phyloP scores from a whole-genome alignment of 768 basidiomycete species.

The Galerina sulciceps region DNA sequence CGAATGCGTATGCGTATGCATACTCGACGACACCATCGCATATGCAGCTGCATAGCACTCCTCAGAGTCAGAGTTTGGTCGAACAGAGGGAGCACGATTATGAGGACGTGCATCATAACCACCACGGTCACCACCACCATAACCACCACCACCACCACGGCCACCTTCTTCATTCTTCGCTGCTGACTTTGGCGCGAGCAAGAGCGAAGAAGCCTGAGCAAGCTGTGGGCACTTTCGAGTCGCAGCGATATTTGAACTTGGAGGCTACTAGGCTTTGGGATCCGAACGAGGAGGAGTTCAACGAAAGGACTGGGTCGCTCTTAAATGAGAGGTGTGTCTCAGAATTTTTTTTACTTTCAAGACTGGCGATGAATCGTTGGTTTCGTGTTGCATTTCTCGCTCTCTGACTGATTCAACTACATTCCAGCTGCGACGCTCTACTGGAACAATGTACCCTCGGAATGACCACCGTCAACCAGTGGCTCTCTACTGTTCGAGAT shows the following conservation, averaged over 20 bases:
- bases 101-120: slow-evolving; percentile 11
- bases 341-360: not conserved
- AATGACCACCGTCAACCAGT: slow-evolving; percentile 45
- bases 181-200: slow-evolving; percentile 40
- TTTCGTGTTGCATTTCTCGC: not conserved
- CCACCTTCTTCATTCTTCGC: slow-evolving; percentile 37
- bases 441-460: slow-evolving; percentile 46
- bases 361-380: no score
- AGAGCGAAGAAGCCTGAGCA: slow-evolving; percentile 42
- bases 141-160: slow-evolving; percentile 30
- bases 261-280: slow-evolving; percentile 59
- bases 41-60: not conserved
- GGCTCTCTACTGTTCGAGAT: slow-evolving; percentile 49
- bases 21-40: slow-evolving; percentile 6
- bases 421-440: slow-evolving; percentile 52
- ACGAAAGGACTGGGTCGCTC: slow-evolving; percentile 45
- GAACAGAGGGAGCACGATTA: no score
- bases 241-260: slow-evolving; percentile 69
- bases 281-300: slow-evolving; percentile 47
- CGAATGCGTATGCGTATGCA: slow-evolving; percentile 7
- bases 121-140: slow-evolving; percentile 33
- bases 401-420: not conserved
- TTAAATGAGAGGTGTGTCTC: slow-evolving; percentile 44
- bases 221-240: slow-evolving; percentile 76
- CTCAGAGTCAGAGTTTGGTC: not conserved